phyloP scores from a whole-genome alignment of 192 early-diverging fungal species.

The Globomyces pollinis-pini region DNA sequence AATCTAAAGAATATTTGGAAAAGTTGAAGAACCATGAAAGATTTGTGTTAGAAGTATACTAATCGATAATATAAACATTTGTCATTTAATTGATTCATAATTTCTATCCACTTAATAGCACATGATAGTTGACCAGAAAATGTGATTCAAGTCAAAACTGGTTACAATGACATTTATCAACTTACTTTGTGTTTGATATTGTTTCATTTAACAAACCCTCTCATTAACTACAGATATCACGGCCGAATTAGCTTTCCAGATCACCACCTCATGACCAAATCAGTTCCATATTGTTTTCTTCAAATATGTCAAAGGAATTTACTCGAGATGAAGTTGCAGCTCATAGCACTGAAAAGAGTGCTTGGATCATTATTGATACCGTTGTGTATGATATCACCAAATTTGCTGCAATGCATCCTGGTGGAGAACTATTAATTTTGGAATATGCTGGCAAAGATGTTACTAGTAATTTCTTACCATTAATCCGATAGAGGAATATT shows the following conservation, averaged over 20 bases:
- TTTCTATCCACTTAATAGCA: not conserved
- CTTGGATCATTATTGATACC: constrained; percentile 26
- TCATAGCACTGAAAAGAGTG: constrained; percentile 25
- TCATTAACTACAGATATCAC: too few species aligned
- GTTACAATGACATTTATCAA: too few species aligned
- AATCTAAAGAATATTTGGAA: constrained; percentile 71
- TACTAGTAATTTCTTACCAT: not conserved
- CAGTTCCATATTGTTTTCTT: not conserved
- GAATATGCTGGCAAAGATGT: constrained; percentile 14
- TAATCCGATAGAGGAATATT: constrained; percentile 12
- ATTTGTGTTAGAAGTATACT: constrained; percentile 83
- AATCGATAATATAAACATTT: not conserved
- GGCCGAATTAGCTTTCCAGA: not conserved
- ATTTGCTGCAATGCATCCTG: constrained; percentile 23
- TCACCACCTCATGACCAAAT: not conserved
- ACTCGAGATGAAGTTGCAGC: constrained; percentile 24
- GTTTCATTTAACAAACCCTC: too few species aligned
- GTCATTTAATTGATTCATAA: not conserved
- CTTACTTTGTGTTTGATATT: too few species aligned
- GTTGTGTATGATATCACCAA: constrained; percentile 31
- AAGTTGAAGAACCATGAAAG: constrained; percentile 86
- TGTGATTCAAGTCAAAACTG: too few species aligned
- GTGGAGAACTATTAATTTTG: constrained; percentile 10
- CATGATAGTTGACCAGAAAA: not conserved
- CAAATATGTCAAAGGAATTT: constrained; percentile 13